Base-by-base conservation (phyloP, 2,329 filamentous ascomycete genomes). In the Zopfia rhizophila region DNA sequence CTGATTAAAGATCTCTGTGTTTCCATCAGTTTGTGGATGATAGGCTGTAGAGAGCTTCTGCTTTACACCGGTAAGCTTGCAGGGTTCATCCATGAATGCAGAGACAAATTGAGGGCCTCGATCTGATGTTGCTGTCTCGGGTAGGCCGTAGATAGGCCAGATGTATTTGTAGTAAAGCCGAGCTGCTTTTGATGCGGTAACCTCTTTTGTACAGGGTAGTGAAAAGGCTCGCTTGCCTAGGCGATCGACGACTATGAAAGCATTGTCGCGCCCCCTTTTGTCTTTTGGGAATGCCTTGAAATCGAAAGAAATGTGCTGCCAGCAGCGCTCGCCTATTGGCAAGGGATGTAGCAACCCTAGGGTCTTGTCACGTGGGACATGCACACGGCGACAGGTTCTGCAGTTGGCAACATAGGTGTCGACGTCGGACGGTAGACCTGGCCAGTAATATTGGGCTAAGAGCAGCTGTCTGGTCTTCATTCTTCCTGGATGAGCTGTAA, bases 21-120 rank as follows among this genome's bases (percentile, higher is more conserved):
- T 33, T 4, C 53, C 48, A 31, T 60, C 48, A 1, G 51, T 62
- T 35, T 62, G 27, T 2, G 52, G 51, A 37, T 63, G 45, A 32
- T 48, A 61, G 10, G 55, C 55, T 5, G 53, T 63, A 1, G 50
- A 61, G 2, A 59, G 33, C 24, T 41, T 48, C 2, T 29, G 14
- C 7, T 41, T 24, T 7, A 51, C 38, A 27, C 44, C 45, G 1
- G 57, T 28, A n/a, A n/a, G n/a, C n/a, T n/a, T n/a, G n/a, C n/a
- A n/a, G n/a, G n/a, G 7, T 29, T n/a, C 17, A 44, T 54, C 48
- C 32, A 58, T 16, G 22, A 61, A 51, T 4, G 38, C 21, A 3
- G 27, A 35, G 2, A 24, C 40, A 24, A 63, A 63, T 30, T 55
- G 47, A 0, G 30, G 14, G 10, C 47, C 53, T 23, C 48, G 12